Base-by-base conservation (phyloP, 257 asterid genomes). In the Apocynum venetum region DNA sequence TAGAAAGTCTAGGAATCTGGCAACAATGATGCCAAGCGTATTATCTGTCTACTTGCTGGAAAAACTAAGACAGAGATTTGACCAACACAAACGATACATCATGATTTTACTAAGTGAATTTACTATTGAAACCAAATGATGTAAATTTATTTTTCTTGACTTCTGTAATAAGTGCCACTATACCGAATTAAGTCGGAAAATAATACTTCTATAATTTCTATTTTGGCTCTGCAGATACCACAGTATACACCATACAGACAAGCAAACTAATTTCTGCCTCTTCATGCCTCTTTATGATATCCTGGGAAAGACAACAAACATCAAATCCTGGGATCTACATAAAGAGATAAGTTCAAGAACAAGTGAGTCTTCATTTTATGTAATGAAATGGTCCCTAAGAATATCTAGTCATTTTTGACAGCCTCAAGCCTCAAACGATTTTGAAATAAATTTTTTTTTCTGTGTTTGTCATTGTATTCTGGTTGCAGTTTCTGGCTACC, bases 261-360 rank as follows among this genome's bases (percentile, higher is more conserved):
- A 82, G 93, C 72, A 25, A 71, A 86, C 91, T 35, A 95, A 95
- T 83, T 93, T 89, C 79, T 95, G 99, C 89, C 97, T 95, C 82
- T 90, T 93, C 83, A 93, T 95, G 97, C 99, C 99, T 57, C 72
- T 93, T 40, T 95, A 82, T 60, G 99, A 95, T 69, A 46, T 79
- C 55, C 68, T 93, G 78, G 94, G 98, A 88, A 89, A 89, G 64
- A 95, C 98, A 13, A 80, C 74, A 41, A 85, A 95, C 73, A 6
- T 86, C 68, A 49, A 67, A 51, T 89, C 93, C 2, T 95, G 94
- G 98, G 88, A 83, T 25, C 90, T 87, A 82, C 96, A 93, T 15
- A 84, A 76, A 78, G 91, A 90, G 71, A 87, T 85, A 17, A 80
- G 90, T 60, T 84, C 91, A 76, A 87, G 91, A 71, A 87, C 85